Percentiles rank a stretch among this genome's conserved stretches.
These are phyloP conservation scores for Tuber microsphaerosporum DNA, from an alignment of 495 filamentous ascomycete species.

Conservation along the genomic window DNA sequence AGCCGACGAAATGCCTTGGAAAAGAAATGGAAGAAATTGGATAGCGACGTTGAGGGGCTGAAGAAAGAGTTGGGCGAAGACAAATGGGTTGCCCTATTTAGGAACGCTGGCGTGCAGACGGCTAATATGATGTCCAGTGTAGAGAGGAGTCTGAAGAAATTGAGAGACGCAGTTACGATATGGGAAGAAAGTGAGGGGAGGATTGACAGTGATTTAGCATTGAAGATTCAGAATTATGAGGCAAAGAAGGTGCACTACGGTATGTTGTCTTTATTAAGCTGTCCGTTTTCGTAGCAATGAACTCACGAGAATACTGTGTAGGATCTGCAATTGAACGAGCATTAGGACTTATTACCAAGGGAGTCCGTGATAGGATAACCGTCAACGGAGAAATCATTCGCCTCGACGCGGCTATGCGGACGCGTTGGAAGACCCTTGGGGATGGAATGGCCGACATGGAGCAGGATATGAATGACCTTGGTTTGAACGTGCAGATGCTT, in stretches of 20 bases:
- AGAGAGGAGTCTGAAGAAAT: conserved; percentile 70
- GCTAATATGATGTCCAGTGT: conserved; percentile 92
- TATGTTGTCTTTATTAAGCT: conserved; percentile 29
- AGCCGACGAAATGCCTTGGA: conserved; percentile 63
- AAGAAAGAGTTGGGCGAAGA: conserved; percentile 87
- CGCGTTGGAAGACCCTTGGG: conserved; percentile 68
- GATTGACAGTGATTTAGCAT: conserved; percentile 64
- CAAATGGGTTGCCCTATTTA: conserved; percentile 88
- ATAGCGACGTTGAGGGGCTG: conserved; percentile 78
- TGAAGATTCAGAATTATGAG: conserved; percentile 87
- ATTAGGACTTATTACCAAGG: conserved; percentile 82
- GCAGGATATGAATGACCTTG: conserved; percentile 62
- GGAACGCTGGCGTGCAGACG: conserved; percentile 84
- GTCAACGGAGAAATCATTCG: conserved; percentile 90
- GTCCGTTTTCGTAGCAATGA: conserved; percentile 17
- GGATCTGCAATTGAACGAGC: conserved; percentile 87
- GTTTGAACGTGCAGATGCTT: conserved; percentile 63
- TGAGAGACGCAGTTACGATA: conserved; percentile 58
- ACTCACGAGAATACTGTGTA: conserved; percentile 33
- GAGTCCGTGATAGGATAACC: conserved; percentile 79
- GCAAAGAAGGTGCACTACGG: conserved; percentile 89
- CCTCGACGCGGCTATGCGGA: conserved; percentile 71
- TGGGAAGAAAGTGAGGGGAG: conserved; percentile 39
- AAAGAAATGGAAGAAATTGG: conserved; percentile 69
- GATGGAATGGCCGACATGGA: conserved; percentile 71